Percentiles rank a stretch among this genome's conserved stretches.
These are phyloP conservation scores for Chenopodium quinoa DNA, from an alignment of 148 eudicot genomes.

Conservation along the genomic window DNA sequence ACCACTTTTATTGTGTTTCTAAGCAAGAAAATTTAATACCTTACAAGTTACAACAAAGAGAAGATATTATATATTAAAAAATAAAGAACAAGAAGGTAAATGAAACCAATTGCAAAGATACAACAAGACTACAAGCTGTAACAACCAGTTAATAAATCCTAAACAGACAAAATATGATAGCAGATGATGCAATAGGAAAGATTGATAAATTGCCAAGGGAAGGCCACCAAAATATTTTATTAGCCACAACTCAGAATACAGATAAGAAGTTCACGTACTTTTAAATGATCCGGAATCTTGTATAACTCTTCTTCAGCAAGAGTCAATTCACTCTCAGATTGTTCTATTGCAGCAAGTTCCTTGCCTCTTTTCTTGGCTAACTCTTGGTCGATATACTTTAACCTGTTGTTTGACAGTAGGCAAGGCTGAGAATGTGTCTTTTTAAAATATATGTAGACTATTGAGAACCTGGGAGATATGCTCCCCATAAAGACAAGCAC, in stretches of 20 bases:
- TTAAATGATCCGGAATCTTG: slow-evolving; percentile 90
- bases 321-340: slow-evolving; percentile 61
- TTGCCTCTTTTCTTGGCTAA: slow-evolving; percentile 89
- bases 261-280: slow-evolving; percentile 48
- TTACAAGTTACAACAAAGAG: too few species aligned
- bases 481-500: not conserved
- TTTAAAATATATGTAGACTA: not conserved
- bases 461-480: not conserved
- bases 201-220: not conserved
- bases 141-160: not conserved
- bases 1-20: not conserved
- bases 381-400: slow-evolving; percentile 88
- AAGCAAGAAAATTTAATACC: not conserved
- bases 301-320: slow-evolving; percentile 90
- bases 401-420: slow-evolving; percentile 43
- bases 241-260: not conserved
- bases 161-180: not conserved
- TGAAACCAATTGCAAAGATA: not conserved
- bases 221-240: not conserved
- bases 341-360: slow-evolving; percentile 45
- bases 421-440: slow-evolving; percentile 12
- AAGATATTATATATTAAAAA: too few species aligned
- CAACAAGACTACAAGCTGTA: not conserved
- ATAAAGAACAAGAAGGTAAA: not conserved
- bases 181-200: not conserved